Evolutionary conservation across 2,329 filamentous ascomycete genomes (phyloP), one percentile per base, ranked within the genome.

Genomic region (Fonsecaea pedrosoi): DNA sequence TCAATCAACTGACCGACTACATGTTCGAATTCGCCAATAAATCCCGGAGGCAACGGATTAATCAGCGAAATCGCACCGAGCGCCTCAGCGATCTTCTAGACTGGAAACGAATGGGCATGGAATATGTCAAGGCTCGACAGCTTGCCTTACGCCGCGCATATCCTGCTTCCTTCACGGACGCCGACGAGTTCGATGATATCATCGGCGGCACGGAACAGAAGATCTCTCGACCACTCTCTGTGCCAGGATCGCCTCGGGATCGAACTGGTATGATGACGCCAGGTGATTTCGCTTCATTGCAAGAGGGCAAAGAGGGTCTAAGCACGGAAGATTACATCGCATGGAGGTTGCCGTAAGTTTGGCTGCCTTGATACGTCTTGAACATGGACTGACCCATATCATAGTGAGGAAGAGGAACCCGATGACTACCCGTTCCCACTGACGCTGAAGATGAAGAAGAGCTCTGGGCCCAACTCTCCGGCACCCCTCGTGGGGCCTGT

Each of bases 41-140:
- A 88, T 96, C 92, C 79, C 91, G 93, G 65, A 89, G 95, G 68
- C 95, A 99, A 80, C 92, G 95, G 59, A 99, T 99, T 85, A 99
- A 99, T 85, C 95, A 98, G 83, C 89, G 95, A 58, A 99, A 99
- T 81, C 89, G 95, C 62, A 99, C 95, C 0, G 95, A 99, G 83
- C 89, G 95, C 56, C 83, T 99, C 62, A 96, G 93, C 75, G 95
- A 99, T 77, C 84, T 99, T 67, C 85, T 99, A 48, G 95, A 99
- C 81, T 99, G 95, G 95, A 98, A 98, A 86, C 87, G 95, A 58
- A 99, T 99, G 95, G 95, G 95, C 25, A 90, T 98, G 89, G 95
- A 99, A 81, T 99, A 99, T 77, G 92, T 97, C 81, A 99, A 98
- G 84, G 95, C 95, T 38, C 88, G 95, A 57, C 95, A 98, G 79